Percentiles rank a stretch among this genome's conserved stretches.
Conservation (phyloP, 148 eudicot species). For the Mesembryanthemum crystallinum region DNA sequence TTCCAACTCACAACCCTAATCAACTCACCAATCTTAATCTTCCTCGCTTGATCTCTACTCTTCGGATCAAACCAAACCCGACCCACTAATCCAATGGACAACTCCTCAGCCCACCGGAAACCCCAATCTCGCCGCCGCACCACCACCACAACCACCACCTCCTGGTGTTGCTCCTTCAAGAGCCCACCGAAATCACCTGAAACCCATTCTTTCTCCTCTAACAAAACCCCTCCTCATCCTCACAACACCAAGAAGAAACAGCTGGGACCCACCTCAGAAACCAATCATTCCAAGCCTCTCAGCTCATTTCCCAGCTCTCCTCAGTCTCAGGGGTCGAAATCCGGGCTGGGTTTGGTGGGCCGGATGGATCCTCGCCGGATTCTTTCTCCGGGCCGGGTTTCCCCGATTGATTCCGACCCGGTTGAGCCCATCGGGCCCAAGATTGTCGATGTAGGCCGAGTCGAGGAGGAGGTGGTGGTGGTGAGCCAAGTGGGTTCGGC, state of each 20-base stretch:
- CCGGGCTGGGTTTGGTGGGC: conserved; percentile 42
- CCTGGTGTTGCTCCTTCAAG: conserved; percentile 83
- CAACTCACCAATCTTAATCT: too few relatives aligned
- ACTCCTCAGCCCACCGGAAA: conserved; percentile 22
- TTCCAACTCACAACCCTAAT: conserved; percentile 29
- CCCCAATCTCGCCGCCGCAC: conserved; percentile 37
- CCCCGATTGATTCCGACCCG: conserved; percentile 64
- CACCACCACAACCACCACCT: conserved; percentile 12
- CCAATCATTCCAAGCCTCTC: conserved; percentile 29
- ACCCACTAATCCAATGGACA: conserved; percentile 13
- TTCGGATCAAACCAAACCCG: background rate
- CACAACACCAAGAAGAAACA: conserved; percentile 5
- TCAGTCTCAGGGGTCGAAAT: conserved; percentile 54
- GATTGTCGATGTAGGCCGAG: conserved; percentile 21
- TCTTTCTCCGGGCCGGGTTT: conserved; percentile 89
- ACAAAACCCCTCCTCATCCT: conserved; percentile 19
- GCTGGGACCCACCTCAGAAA: conserved; percentile 27
- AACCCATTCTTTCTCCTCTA: conserved; percentile 28
- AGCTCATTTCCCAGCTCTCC: conserved; percentile 54
- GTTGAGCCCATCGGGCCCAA: conserved; percentile 19
- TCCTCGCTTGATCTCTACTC: background rate
- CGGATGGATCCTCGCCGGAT: conserved; percentile 67
- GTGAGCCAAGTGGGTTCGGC: background rate
- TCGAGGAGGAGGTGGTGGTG: conserved; percentile 6
- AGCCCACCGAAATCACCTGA: conserved; percentile 63